Evolutionary conservation across 768 basidiomycete species (phyloP).

Genomic region (Chlorophyllum brunneum): DNA sequence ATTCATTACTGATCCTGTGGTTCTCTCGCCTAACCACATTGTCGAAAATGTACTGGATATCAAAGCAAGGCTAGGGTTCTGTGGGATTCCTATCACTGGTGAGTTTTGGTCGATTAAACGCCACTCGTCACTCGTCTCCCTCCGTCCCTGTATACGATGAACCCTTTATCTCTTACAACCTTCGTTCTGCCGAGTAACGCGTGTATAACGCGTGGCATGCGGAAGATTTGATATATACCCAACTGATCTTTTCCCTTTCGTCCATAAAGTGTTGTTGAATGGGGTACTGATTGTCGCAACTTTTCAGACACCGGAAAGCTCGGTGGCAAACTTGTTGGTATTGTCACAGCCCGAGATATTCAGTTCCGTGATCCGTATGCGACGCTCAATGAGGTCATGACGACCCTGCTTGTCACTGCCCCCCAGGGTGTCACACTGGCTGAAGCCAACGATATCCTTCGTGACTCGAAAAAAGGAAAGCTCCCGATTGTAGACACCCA

Average conservation of each 20-base stretch:
- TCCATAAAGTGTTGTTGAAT: background rate
- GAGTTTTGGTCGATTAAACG: constrained; percentile 28
- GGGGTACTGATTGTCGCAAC: constrained; percentile 2
- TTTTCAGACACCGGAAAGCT: constrained; percentile 75
- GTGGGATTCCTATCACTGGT: constrained; percentile 98
- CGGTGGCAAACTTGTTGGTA: constrained; percentile 91
- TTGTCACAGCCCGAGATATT: constrained; percentile 94
- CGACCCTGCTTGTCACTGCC: constrained; percentile 82
- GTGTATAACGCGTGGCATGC: constrained; percentile 63
- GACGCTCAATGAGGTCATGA: constrained; percentile 84
- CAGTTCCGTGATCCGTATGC: constrained; percentile 78
- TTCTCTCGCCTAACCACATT: constrained; percentile 69
- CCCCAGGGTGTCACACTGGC: constrained; percentile 82
- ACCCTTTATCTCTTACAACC: constrained; percentile 51
- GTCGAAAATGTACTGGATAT: constrained; percentile 92
- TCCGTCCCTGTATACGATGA: constrained; percentile 35
- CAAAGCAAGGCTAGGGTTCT: constrained; percentile 89
- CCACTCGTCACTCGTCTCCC: background rate
- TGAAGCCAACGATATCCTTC: constrained; percentile 92
- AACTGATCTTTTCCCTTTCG: constrained; percentile 30
- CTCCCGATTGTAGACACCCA: constrained; percentile 63
- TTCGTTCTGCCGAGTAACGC: constrained; percentile 92
- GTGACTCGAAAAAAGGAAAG: constrained; percentile 97
- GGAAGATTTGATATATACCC: constrained; percentile 41
- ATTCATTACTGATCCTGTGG: constrained; percentile 94